Base-by-base conservation (phyloP, 1,284 basidiomycete species). In the Kwoniella shivajii region DNA sequence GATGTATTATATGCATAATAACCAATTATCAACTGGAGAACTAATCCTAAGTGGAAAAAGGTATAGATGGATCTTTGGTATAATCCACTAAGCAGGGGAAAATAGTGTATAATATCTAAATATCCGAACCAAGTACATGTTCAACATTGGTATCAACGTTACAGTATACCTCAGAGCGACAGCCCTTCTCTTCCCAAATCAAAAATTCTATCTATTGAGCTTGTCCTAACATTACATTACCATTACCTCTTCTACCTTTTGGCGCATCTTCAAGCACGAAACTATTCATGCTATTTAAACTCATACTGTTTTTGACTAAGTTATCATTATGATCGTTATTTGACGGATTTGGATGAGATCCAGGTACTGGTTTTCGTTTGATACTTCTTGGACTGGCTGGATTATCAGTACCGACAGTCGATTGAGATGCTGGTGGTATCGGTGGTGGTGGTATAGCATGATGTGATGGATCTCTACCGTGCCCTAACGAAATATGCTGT, bases 231-330 rank as follows among this genome's bases (percentile, higher is more conserved):
- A 42, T 42, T 24, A 7, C 31, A 37, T 31, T n/a, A n/a, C 33
- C 46, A 38, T 38, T 37, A 24, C 45, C 50, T 39, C 47, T 59
- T 41, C 51, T 59, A 50, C 66, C 43, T 47, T 59, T 65, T 1
- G 69, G 68, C 4, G 68, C 61, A 45, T 71, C 71, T 37, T 71
- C 73, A 43, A 71, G 45, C 24, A 71, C 65, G 39, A 71, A 69
- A 37, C 66, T 69, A 14, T 65, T 61, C 56, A 72, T 58, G 52
- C 67, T 71, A 26, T 54, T 57, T 39, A 65, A 46, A 59, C 61
- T 64, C 56, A 61, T 51, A 56, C 63, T 67, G 34, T 43, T 59
- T 48, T 66, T 62, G 37, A 67, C 62, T n/a, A n/a, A n/a, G n/a
- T n/a, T n/a, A n/a, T n/a, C n/a, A n/a, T n/a, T n/a, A n/a, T n/a